Evolutionary conservation across 371 early-diverging fungal species (phyloP).

Genomic region (Circinella minor): DNA sequence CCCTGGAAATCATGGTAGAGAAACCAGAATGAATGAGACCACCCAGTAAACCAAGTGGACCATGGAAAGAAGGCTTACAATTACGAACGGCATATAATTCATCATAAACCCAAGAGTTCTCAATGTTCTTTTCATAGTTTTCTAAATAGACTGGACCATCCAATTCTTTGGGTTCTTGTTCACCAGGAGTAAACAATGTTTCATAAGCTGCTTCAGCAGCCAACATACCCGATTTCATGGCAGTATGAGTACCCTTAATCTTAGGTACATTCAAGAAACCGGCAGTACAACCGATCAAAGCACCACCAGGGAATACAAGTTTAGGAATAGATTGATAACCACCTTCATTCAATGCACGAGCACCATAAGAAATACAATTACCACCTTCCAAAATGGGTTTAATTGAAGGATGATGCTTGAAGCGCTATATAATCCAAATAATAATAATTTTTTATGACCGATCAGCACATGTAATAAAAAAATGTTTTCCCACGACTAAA

Average conservation of each 20-base stretch:
- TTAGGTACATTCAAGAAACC: constrained; percentile 98
- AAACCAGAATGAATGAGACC: constrained; percentile 90
- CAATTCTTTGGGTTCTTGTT: constrained; percentile 35
- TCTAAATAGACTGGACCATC: constrained; percentile 56
- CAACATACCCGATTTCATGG: constrained; percentile 96
- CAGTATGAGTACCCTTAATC: constrained; percentile 98
- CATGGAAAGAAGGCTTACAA: constrained; percentile 93
- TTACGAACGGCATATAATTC: constrained; percentile 94
- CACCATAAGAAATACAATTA: constrained; percentile 93
- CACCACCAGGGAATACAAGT: constrained; percentile 95
- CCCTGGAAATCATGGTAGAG: constrained; percentile 88
- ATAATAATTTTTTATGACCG: constrained; percentile 3
- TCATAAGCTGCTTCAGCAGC: constrained; percentile 88
- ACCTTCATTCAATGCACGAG: constrained; percentile 96
- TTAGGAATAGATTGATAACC: constrained; percentile 95
- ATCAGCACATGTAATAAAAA: not conserved
- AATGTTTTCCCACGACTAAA: constrained; percentile 24
- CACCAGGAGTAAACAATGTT: constrained; percentile 55
- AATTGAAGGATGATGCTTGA: constrained; percentile 93
- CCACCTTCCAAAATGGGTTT: constrained; percentile 88
- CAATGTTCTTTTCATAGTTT: constrained; percentile 81
- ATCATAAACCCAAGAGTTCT: constrained; percentile 91
- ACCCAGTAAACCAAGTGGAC: constrained; percentile 85
- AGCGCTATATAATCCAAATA: constrained; percentile 57
- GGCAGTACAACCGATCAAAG: constrained; percentile 95